These are phyloP conservation scores for Acanthamoeba lugdunensis DNA, from an alignment of 208 protist species.

Conservation along the genomic window DNA sequence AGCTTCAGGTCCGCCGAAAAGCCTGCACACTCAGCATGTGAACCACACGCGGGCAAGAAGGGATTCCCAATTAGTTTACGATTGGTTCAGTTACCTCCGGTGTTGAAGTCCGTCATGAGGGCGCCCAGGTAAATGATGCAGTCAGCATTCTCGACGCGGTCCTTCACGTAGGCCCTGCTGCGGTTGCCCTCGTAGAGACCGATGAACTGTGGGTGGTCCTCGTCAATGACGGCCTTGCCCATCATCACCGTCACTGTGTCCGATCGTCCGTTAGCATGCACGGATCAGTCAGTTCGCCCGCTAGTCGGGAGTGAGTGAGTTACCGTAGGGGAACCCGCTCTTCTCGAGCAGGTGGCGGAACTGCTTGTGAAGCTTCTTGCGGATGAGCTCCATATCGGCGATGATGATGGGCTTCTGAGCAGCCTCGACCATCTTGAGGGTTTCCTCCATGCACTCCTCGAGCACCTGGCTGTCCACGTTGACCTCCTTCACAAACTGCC, in stretches of 20 bases:
- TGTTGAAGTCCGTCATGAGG: conserved; percentile 72
- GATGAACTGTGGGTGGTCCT: conserved; percentile 72
- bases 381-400: conserved; percentile 23
- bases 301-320: neutral
- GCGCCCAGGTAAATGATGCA: conserved; percentile 56
- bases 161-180: conserved; percentile 29
- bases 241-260: conserved; percentile 38
- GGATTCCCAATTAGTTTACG: too few relatives aligned
- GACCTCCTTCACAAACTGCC: neutral
- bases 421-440: conserved; percentile 50
- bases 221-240: conserved; percentile 71
- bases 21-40: neutral
- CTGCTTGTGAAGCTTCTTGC: conserved; percentile 27
- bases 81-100: neutral
- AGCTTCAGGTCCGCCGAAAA: conserved; percentile 31
- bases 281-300: too few relatives aligned
- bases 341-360: conserved; percentile 39
- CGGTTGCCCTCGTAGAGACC: conserved; percentile 65
- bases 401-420: conserved; percentile 71
- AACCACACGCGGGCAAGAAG: neutral
- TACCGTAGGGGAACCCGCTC: conserved; percentile 18
- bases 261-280: too few relatives aligned
- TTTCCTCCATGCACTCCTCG: conserved; percentile 46
- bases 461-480: neutral
- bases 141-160: conserved; percentile 62